Evolutionary conservation across 169 alveolate species (phyloP), one percentile per base, ranked within the genome.

Genomic region (Perkinsus olseni): DNA sequence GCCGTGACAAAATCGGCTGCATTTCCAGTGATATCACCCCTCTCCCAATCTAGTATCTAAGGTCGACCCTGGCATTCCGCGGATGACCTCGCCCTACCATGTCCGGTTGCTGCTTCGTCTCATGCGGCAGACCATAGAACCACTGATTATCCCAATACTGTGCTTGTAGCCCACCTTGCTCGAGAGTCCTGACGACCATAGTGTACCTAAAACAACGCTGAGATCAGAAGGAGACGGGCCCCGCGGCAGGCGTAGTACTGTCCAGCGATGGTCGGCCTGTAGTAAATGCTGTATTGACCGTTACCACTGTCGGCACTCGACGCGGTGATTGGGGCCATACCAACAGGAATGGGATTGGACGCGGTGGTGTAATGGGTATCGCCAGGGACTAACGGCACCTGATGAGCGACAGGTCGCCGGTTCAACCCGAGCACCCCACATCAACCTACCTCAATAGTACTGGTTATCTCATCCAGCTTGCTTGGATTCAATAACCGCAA

Each of bases 71-170:
- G n/a, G n/a, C n/a, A n/a, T n/a, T n/a, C n/a, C n/a, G n/a, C n/a
- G n/a, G n/a, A n/a, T n/a, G n/a, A n/a, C n/a, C n/a, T n/a, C n/a
- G n/a, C 11, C 50, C 17, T 28, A 62, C 82, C 82, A 62, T 62
- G 17, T 62, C 34, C 1, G 82, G 82, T 24, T 91, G 51, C 93
- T 91, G 93, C 28, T 45, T 48, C 40, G 93, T 91, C 93, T 91
- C 93, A 45, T 39, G 48, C 28, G 93, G 93, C 38, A 91, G 28
- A 28, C 93, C 93, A 51, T 91, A 91, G 74, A 40, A 40, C 93
- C 93, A 91, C 74, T 91, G 93, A 37, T 91, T 91, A 51, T 91
- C 93, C 93, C 93, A 91, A 45, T 91, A 91, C 93, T 91, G 93
- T 6, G 82, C 93, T 21, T 39, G 93, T 6, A 91, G 93, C 24